Evolutionary conservation across 1,284 basidiomycete genomes (phyloP), one percentile per base, ranked within the genome.

Genomic region (Ceratorhiza oryzae-sativae): DNA sequence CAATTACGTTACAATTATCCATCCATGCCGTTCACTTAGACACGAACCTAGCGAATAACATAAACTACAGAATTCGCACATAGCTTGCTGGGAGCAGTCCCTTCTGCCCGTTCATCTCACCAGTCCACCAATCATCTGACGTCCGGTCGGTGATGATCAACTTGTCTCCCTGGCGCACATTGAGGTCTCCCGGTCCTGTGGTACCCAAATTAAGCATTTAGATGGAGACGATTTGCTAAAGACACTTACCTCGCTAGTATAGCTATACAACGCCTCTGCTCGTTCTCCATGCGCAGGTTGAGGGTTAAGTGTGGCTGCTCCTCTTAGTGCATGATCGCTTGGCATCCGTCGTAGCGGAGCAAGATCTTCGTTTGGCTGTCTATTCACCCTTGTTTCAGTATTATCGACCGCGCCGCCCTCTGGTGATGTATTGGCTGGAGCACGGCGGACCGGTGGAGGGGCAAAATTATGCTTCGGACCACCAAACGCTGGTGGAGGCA

Each of bases 251-350:
- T 83, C 81, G 71, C 90, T 88, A 48, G 81, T 80, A 79, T 91
- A 93, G 74, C 91, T 90, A 77, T 93, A 93, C 79, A 92, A 75
- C 3, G 84, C 90, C 76, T 92, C 88, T 12, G 86, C 91, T 90
- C 90, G 92, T 74, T 91, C 89, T 10, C 89, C 90, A 36, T 81
- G 78, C 12, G 77, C 79, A 72, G 82, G 82, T 71, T 85, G 83
- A 18, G 76, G 74, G 42, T 74, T 71, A 36, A 77, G 78, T 6
- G 73, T 59, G 27, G 78, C 78, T 1, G 78, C 76, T 15, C 73
- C 67, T 2, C 76, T 59, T 46, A 74, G 72, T 18, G 76, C 42
- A 76, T 73, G 41, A 79, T 77, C 27, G 75, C 71, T 72, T 45
- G 72, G 60, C 53, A 51, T 56, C 27, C 42, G 61, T 49, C 73